A percentile compares a stretch with the other conserved stretches of the same genome.
Conservation (phyloP, 768 basidiomycete genomes). For the Saitozyma podzolica region DNA sequence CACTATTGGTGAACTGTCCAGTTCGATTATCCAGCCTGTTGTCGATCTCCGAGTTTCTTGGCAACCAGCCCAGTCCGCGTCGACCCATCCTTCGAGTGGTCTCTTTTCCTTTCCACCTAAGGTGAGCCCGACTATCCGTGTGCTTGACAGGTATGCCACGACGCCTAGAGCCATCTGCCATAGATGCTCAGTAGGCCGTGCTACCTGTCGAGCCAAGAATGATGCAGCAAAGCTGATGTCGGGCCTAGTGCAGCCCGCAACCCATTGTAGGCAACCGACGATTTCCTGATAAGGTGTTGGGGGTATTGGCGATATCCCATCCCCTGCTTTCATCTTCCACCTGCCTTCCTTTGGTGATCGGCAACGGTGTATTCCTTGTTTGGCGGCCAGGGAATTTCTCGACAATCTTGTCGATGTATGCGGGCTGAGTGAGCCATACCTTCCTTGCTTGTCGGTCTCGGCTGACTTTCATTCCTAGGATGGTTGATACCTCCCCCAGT, state of each 20-base stretch:
- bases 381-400: slow-evolving; percentile 12
- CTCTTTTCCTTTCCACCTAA: slow-evolving; percentile 6
- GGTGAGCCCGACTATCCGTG: slow-evolving; percentile 54
- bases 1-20: slow-evolving; percentile 52
- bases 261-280: slow-evolving; percentile 51
- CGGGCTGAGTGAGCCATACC: slow-evolving; percentile 11
- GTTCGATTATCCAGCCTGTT: slow-evolving; percentile 49
- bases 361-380: slow-evolving; percentile 14
- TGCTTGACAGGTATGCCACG: slow-evolving; percentile 10
- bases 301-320: background rate
- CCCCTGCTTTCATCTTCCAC: background rate
- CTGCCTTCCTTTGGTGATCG: background rate
- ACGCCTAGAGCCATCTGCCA: slow-evolving; percentile 13
- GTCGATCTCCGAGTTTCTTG: slow-evolving; percentile 47
- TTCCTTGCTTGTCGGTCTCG: slow-evolving; percentile 8
- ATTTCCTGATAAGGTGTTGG: slow-evolving; percentile 13
- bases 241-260: slow-evolving; percentile 49
- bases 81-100: slow-evolving; percentile 22
- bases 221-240: slow-evolving; percentile 30
- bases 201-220: slow-evolving; percentile 29
- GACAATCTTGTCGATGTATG: slow-evolving; percentile 22
- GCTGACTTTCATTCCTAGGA: slow-evolving; percentile 13
- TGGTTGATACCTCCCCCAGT: slow-evolving; percentile 6
- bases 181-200: slow-evolving; percentile 44
- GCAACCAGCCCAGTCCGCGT: slow-evolving; percentile 49